Evolutionary conservation across 768 basidiomycete species (phyloP), one percentile per base, ranked within the genome.

Genomic region (Collybiopsis confluens): DNA sequence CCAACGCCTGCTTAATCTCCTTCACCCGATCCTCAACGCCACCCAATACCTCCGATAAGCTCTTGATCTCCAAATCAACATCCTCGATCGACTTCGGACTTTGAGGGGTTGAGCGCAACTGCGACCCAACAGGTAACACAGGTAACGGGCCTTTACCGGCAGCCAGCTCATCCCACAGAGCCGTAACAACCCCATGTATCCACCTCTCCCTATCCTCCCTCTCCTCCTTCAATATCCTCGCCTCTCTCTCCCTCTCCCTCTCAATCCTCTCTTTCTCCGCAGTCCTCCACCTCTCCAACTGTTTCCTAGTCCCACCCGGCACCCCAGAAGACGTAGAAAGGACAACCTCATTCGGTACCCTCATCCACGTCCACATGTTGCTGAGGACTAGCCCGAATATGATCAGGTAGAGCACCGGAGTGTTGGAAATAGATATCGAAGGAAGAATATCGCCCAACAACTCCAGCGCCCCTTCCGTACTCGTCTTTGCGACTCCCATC

Each of bases 381-480:
- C 85, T 89, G 38, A 90, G 55, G 56, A 94, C 79, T 59, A 96
- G 70, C 33, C 80, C 62, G 45, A 83, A 77, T 65, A 94, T 88
- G 54, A 90, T 75, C 59, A 86, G 79, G 63, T 80, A 87, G 58
- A 92, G 72, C 52, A 88, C 84, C 63, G 83, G 82, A 61, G 82
- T 87, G 55, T 79, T 76, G 28, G 85, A 80, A 11, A 84, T 82
- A 51, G 90, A 89, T 88, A 87, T 24, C n/a, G 50, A 40, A 13
- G 47, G 47, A n/a, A 41, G 89, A 0, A 83, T 83, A 62, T 93
- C 91, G 50, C 69, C 73, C 54, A 93, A 73, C 40, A 93, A 83
- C 72, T 92, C 91, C 56, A 92, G 64, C 23, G 88, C 86, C 18
- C 82, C 88, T 43, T 69, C 74, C 40, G 88, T 80, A 56, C 87